Evolutionary conservation across 2,329 filamentous ascomycete species (phyloP).

Genomic region (Paraphoma chrysanthemicola): DNA sequence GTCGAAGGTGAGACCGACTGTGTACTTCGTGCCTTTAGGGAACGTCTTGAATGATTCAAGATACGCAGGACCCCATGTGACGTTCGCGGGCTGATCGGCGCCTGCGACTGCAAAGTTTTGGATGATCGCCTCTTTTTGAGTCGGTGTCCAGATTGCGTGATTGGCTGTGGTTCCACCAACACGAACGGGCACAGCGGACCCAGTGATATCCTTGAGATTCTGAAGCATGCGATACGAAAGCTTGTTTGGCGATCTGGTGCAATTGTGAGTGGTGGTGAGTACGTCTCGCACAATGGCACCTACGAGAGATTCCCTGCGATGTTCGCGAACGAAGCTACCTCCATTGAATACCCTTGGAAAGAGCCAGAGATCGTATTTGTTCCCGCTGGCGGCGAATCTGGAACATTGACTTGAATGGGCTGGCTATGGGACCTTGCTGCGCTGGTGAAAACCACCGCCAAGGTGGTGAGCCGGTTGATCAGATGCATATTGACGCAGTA

Average conservation of each 20-base stretch:
- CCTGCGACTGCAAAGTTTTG: slow-evolving; percentile 21
- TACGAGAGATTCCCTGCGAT: slow-evolving; percentile 20
- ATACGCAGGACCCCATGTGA: slow-evolving; percentile 20
- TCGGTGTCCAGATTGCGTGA: slow-evolving; percentile 13
- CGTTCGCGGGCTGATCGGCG: slow-evolving; percentile 24
- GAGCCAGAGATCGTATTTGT: slow-evolving; percentile 13
- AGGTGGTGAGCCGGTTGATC: too few relatives aligned
- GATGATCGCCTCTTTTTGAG: slow-evolving; percentile 22
- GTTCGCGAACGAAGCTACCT: slow-evolving; percentile 19
- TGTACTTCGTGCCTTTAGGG: slow-evolving; percentile 28
- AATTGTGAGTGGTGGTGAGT: slow-evolving; percentile 1
- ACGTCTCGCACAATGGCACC: background rate
- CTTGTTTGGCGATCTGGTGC: slow-evolving; percentile 12
- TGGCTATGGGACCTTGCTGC: too few relatives aligned
- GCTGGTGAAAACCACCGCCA: too few relatives aligned
- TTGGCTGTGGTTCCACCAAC: slow-evolving; percentile 26
- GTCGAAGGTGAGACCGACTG: slow-evolving; percentile 24
- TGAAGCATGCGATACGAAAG: slow-evolving; percentile 24
- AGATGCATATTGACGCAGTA: too few relatives aligned
- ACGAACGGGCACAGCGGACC: slow-evolving; percentile 17
- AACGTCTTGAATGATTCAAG: slow-evolving; percentile 27
- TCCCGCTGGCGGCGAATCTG: slow-evolving; percentile 13
- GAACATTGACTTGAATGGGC: slow-evolving; percentile 4
- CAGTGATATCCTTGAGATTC: slow-evolving; percentile 21
- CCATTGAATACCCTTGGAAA: slow-evolving; percentile 23